Evolutionary conservation across 2,329 filamentous ascomycete species (phyloP), one percentile per base, ranked within the genome.

Genomic region (Trichophyton simii): DNA sequence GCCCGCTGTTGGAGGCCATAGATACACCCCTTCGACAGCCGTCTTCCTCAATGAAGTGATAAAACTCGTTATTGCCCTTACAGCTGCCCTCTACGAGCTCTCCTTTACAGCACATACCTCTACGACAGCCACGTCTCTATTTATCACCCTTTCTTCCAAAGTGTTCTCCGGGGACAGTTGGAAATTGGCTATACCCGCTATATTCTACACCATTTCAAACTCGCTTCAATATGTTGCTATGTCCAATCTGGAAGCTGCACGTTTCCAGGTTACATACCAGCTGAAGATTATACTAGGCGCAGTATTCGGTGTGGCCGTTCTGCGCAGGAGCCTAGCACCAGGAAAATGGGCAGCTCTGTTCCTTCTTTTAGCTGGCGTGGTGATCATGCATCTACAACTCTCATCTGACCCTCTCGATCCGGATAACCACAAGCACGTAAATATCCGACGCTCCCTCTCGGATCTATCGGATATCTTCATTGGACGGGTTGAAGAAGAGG

Each of bases 251-350:
- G 90, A 95, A 69, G 88, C 92, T 0, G 90, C 94, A 3, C 91
- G 92, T 60, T 97, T 96, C 71, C 91, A 96, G 73, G 86, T 96
- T 63, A 84, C 94, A 28, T 95, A 94, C 72, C 92, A 99, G 75
- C 79, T 97, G 62, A 96, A 96, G 82, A 94, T 97, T 65, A 82
- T 96, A 65, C 89, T 89, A 1, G 94, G 90, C 0, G 91, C 94
- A 1, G 74, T 96, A 34, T 95, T 96, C 74, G 94, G 88, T 65
- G 86, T 95, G 44, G 74, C 84, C 3, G 80, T 97, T 70, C 80
- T 97, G 18, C 84, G 86, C 22, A 82, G 87, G 62, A 81, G 82
- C 5, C 78, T 96, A 28, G 84, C 87, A 0, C 69, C 81, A 11
- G 86, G 85, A 68, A 88, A 88, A 71, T 97, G 91, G 92, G 71